These are phyloP conservation scores for Colletotrichum trifolii DNA, from an alignment of 2,329 filamentous ascomycete species.

Conservation along the genomic window DNA sequence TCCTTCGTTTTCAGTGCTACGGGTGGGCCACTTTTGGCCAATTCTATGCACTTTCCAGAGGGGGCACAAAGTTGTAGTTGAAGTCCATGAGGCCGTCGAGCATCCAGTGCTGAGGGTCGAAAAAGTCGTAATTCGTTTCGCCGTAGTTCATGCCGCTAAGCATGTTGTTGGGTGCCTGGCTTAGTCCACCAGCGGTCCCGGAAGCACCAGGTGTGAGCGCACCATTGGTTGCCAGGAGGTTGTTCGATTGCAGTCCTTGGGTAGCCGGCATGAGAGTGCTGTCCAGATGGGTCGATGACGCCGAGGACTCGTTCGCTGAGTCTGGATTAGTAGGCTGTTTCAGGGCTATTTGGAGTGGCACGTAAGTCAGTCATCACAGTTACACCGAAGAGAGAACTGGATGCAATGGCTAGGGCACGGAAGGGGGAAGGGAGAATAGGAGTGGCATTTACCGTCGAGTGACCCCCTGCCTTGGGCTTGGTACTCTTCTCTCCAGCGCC, in stretches of 20 bases:
- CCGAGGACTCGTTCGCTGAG: slow-evolving; percentile 78
- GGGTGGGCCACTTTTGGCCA: background rate
- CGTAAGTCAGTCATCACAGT: slow-evolving; percentile 42
- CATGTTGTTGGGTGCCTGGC: slow-evolving; percentile 51
- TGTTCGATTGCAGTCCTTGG: slow-evolving; percentile 59
- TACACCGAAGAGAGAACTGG: slow-evolving; percentile 38
- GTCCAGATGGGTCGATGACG: slow-evolving; percentile 73
- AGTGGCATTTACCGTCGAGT: slow-evolving; percentile 71
- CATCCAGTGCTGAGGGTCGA: slow-evolving; percentile 94
- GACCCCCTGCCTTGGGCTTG: slow-evolving; percentile 76
- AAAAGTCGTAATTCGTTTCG: slow-evolving; percentile 84
- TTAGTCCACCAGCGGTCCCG: slow-evolving; percentile 43
- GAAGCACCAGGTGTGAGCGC: slow-evolving; percentile 63
- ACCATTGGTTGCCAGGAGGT: slow-evolving; percentile 61
- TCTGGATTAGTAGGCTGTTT: slow-evolving; percentile 90
- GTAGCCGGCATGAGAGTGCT: slow-evolving; percentile 65
- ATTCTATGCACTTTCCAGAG: slow-evolving; percentile 63
- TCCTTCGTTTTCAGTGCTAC: background rate
- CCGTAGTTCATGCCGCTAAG: slow-evolving; percentile 67
- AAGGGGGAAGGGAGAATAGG: slow-evolving; percentile 22
- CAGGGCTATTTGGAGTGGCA: slow-evolving; percentile 63
- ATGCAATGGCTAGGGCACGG: slow-evolving; percentile 36
- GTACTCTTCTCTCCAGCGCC: slow-evolving; percentile 86
- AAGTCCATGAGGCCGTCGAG: slow-evolving; percentile 87
- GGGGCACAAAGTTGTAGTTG: slow-evolving; percentile 72